A percentile compares a stretch with the other conserved stretches of the same genome.
These are phyloP conservation scores for Populus nigra DNA, from an alignment of 345 rosid species.

Conservation along the genomic window DNA sequence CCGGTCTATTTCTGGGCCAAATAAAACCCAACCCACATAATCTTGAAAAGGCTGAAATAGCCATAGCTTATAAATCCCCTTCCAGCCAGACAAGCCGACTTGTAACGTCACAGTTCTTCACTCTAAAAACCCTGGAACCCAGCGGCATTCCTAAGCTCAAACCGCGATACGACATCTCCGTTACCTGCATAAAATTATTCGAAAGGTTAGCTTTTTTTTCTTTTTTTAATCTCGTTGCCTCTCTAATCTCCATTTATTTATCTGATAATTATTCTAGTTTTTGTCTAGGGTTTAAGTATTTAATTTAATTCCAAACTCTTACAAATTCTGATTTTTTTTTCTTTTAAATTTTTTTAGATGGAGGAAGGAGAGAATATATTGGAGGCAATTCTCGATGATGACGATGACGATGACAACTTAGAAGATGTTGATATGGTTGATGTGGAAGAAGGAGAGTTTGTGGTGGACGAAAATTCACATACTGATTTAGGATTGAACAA, in stretches of 20 bases:
- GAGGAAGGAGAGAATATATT: conserved; percentile 55
- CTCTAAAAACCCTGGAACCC: not conserved
- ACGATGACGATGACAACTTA: conserved; percentile 30
- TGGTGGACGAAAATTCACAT: conserved; percentile 33
- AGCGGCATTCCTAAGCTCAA: not conserved
- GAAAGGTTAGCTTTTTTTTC: not conserved
- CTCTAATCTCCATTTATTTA: too few species aligned
- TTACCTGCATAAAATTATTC: not conserved
- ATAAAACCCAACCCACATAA: too few species aligned
- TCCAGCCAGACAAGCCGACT: not conserved
- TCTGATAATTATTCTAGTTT: not conserved
- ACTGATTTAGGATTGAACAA: conserved; percentile 20
- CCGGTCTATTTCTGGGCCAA: not conserved
- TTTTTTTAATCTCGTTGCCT: too few species aligned
- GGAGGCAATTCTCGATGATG: conserved; percentile 56
- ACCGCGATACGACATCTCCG: too few species aligned
- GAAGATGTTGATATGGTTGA: conserved; percentile 82
- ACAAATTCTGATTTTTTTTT: not conserved
- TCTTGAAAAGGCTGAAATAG: not conserved
- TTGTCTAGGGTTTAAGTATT: not conserved
- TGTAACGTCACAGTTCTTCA: not conserved
- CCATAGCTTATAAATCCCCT: not conserved
- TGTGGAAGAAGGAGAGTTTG: conserved; percentile 74
- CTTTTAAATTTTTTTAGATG: conserved; percentile 28
- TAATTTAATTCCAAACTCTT: not conserved